Percentiles rank a stretch among this genome's conserved stretches.
phyloP scores from a whole-genome alignment of 495 filamentous ascomycete species.

The Clavariopsis aquatica region DNA sequence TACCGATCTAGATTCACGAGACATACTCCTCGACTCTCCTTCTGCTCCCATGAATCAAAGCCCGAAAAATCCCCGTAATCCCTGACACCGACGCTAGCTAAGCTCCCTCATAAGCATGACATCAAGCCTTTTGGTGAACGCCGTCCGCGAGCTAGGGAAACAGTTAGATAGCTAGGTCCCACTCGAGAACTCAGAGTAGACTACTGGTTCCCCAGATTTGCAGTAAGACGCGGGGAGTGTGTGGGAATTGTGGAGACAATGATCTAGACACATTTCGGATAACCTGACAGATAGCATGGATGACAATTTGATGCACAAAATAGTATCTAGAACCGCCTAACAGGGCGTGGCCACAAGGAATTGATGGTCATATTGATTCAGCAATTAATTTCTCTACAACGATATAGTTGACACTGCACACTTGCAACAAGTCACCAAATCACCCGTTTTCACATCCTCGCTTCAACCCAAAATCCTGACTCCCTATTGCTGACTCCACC shows the following conservation, averaged over 20 bases:
- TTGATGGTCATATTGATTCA: too few relatives aligned
- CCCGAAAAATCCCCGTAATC: neutral
- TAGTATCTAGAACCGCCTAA: too few relatives aligned
- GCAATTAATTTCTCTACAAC: too few relatives aligned
- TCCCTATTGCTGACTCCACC: neutral
- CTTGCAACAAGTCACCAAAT: too few relatives aligned
- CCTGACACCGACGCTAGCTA: neutral
- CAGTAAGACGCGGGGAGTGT: neutral
- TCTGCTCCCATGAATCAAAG: neutral
- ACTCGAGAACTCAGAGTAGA: too few relatives aligned
- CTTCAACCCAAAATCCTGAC: neutral
- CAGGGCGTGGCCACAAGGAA: too few relatives aligned
- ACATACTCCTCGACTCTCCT: constrained; percentile 1
- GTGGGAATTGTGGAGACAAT: neutral
- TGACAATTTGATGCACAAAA: too few relatives aligned
- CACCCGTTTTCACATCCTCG: too few relatives aligned
- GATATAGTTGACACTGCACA: too few relatives aligned
- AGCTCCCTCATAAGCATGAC: neutral
- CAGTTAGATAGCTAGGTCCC: too few relatives aligned
- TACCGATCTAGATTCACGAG: constrained; percentile 5
- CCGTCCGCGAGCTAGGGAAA: neutral
- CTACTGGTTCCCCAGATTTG: neutral
- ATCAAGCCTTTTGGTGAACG: neutral
- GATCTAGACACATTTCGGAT: too few relatives aligned
- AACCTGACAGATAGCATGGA: too few relatives aligned